These are phyloP conservation scores for Elaphomyces granulatus DNA, from an alignment of 495 filamentous ascomycete genomes.

Conservation along the genomic window DNA sequence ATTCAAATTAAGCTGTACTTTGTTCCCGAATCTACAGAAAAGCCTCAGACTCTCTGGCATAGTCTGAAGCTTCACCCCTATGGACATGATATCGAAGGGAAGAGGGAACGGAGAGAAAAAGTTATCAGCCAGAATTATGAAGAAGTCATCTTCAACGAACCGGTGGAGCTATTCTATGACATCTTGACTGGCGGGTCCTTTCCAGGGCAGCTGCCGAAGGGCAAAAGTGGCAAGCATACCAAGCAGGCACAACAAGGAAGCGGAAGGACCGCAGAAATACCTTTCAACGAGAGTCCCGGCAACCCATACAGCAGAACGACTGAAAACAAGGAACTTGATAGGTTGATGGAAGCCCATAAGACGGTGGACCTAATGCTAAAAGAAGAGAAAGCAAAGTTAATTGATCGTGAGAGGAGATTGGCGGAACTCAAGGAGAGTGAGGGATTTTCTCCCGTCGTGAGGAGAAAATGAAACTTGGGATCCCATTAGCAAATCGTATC, in stretches of 20 bases:
- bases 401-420: constrained; percentile 48
- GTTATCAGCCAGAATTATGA: constrained; percentile 71
- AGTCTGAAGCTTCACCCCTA: constrained; percentile 85
- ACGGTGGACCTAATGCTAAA: constrained; percentile 55
- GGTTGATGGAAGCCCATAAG: constrained; percentile 43
- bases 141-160: constrained; percentile 91
- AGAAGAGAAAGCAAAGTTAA: constrained; percentile 50
- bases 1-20: constrained; percentile 90
- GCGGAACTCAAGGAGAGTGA: constrained; percentile 45
- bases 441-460: constrained; percentile 25
- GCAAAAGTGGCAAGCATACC: constrained; percentile 34
- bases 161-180: constrained; percentile 77
- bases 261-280: constrained; percentile 56
- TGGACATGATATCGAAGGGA: constrained; percentile 61
- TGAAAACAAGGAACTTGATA: constrained; percentile 53
- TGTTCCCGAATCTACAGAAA: constrained; percentile 68
- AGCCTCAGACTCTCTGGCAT: constrained; percentile 83
- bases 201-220: constrained; percentile 18
- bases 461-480: constrained; percentile 24
- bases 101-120: constrained; percentile 46
- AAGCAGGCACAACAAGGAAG: constrained; percentile 32
- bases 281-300: constrained; percentile 42
- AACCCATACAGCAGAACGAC: constrained; percentile 64
- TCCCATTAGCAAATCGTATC: too few species aligned
- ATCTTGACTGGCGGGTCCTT: constrained; percentile 51